These are phyloP conservation scores for Dioscorea alata DNA, from an alignment of 106 monocot species.

Conservation along the genomic window DNA sequence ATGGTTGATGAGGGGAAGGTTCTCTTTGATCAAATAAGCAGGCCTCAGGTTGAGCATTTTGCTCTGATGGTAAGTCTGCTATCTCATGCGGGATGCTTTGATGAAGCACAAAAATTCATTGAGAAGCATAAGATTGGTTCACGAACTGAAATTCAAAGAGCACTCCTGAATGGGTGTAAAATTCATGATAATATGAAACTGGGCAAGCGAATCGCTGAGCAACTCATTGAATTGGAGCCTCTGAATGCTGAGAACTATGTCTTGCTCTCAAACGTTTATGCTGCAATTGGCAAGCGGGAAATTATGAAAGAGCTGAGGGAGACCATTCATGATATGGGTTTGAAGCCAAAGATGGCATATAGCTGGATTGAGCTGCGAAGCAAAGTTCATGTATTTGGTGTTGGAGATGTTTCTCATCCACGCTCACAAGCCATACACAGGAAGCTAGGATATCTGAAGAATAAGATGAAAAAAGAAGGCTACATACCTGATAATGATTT, in stretches of 20 bases:
- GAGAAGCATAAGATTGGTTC: constrained; percentile 3
- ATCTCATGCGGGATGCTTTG: constrained; percentile 24
- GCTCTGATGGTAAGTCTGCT: constrained; percentile 38
- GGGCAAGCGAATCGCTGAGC: constrained; percentile 38
- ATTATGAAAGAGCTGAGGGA: constrained; percentile 22
- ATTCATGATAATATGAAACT: constrained; percentile 28
- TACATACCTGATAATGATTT: constrained; percentile 20
- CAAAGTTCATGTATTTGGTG: constrained; percentile 54
- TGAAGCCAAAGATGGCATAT: constrained; percentile 35
- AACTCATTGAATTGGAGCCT: constrained; percentile 47
- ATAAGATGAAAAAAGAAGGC: constrained; percentile 15
- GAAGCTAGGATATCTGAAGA: constrained; percentile 32
- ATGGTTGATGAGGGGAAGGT: constrained; percentile 32
- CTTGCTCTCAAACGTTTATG: constrained; percentile 33
- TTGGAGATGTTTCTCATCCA: constrained; percentile 55
- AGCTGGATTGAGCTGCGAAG: constrained; percentile 54
- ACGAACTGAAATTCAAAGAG: constrained; percentile 16
- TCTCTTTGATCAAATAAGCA: constrained; percentile 21
- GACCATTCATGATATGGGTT: constrained; percentile 48
- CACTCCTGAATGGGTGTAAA: constrained; percentile 52
- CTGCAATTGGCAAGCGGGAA: constrained; percentile 24
- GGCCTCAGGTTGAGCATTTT: constrained; percentile 17
- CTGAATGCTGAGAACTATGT: constrained; percentile 54
- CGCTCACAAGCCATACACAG: constrained; percentile 47
- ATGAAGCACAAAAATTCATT: constrained; percentile 29